These are phyloP conservation scores for Penicillium sp. DNA, from an alignment of 2,329 filamentous ascomycete genomes.

Conservation along the genomic window DNA sequence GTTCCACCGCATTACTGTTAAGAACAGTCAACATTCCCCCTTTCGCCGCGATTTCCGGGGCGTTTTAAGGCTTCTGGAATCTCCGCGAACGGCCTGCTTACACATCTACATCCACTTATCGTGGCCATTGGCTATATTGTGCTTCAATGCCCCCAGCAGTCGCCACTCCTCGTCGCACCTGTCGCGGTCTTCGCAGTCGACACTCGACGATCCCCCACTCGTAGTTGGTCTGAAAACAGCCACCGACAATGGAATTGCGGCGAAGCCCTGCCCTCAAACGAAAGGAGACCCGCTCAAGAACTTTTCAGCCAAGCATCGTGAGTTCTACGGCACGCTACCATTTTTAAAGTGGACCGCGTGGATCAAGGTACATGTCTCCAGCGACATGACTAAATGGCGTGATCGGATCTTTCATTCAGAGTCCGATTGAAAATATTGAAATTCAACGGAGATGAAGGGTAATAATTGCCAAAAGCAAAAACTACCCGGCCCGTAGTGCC, in stretches of 20 bases:
- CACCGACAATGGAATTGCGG: slow-evolving; percentile 1
- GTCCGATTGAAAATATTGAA: not conserved
- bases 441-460: not conserved
- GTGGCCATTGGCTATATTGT: not conserved
- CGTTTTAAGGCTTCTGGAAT: not conserved
- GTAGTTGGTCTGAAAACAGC: slow-evolving; percentile 2
- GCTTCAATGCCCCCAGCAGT: not conserved
- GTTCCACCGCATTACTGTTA: not conserved
- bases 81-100: not conserved
- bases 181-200: not conserved
- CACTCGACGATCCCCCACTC: slow-evolving; percentile 2
- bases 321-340: not conserved
- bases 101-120: not conserved
- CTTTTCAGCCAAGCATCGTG: slow-evolving; percentile 4
- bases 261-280: not conserved
- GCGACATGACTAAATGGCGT: slow-evolving; percentile 2
- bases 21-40: not conserved
- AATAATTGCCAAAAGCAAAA: not conserved
- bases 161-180: not conserved
- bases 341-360: slow-evolving; percentile 7
- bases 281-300: not conserved
- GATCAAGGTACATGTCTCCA: not conserved
- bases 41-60: not conserved
- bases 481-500: not conserved
- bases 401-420: slow-evolving; percentile 1